phyloP scores from a whole-genome alignment of 495 filamentous ascomycete genomes.

The Aspergillus egyptiacus region DNA sequence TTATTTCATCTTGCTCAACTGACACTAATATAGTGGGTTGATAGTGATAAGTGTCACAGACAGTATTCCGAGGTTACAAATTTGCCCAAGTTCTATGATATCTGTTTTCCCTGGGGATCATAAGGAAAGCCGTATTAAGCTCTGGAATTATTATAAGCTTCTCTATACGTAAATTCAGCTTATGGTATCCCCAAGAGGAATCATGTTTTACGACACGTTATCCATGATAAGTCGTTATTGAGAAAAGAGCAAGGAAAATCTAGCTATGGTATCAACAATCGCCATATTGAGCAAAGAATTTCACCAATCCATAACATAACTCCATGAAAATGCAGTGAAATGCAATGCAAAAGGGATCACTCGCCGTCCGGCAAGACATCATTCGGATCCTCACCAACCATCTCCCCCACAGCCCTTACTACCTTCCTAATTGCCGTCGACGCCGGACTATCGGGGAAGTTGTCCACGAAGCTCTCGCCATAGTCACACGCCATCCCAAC shows the following conservation, averaged over 20 bases:
- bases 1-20: too few relatives aligned
- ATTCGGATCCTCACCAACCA: slow-evolving; percentile 53
- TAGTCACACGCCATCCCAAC: slow-evolving; percentile 96
- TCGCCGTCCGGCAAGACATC: slow-evolving; percentile 35
- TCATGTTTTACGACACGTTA: too few relatives aligned
- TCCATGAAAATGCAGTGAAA: slow-evolving; percentile 17
- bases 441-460: slow-evolving; percentile 86
- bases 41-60: too few relatives aligned
- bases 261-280: slow-evolving; percentile 16
- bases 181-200: too few relatives aligned
- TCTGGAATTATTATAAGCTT: too few relatives aligned
- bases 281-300: background rate
- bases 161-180: too few relatives aligned
- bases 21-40: too few relatives aligned
- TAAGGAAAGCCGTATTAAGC: too few relatives aligned
- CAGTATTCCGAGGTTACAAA: too few relatives aligned
- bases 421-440: slow-evolving; percentile 70
- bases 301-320: slow-evolving; percentile 11
- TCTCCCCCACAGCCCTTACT: slow-evolving; percentile 59
- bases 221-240: too few relatives aligned
- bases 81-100: too few relatives aligned
- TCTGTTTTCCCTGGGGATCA: too few relatives aligned
- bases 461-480: slow-evolving; percentile 94
- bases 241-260: background rate
- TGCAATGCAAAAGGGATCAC: slow-evolving; percentile 15